phyloP scores from a whole-genome alignment of 768 basidiomycete genomes.

The Boletus reticuloceps region DNA sequence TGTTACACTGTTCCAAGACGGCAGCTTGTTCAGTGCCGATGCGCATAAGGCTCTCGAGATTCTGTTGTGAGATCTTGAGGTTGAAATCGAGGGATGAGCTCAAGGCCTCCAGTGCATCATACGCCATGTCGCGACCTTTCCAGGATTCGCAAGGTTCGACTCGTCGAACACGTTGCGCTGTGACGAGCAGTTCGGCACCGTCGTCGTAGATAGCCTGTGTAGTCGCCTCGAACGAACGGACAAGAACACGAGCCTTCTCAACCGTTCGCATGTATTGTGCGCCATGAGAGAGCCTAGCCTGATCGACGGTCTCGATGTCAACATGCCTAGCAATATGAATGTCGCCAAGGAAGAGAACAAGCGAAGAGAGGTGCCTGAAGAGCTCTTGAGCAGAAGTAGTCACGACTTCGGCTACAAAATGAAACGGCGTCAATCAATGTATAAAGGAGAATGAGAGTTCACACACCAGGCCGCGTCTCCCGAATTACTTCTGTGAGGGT shows the following conservation, averaged over 20 bases:
- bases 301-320: slow-evolving; percentile 45
- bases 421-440: neutral
- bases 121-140: slow-evolving; percentile 20
- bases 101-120: slow-evolving; percentile 31
- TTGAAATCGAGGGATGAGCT: slow-evolving; percentile 33
- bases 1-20: slow-evolving; percentile 37
- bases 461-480: slow-evolving; percentile 20
- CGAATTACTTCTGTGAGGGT: slow-evolving; percentile 19
- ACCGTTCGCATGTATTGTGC: slow-evolving; percentile 40
- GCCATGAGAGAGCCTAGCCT: slow-evolving; percentile 33
- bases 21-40: slow-evolving; percentile 41
- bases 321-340: slow-evolving; percentile 52
- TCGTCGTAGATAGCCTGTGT: slow-evolving; percentile 54
- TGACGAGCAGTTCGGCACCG: slow-evolving; percentile 39
- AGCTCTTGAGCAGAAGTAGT: slow-evolving; percentile 11
- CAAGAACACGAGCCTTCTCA: slow-evolving; percentile 43
- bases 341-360: slow-evolving; percentile 43
- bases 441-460: neutral
- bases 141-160: slow-evolving; percentile 18
- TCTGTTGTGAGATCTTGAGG: slow-evolving; percentile 34
- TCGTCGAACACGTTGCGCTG: slow-evolving; percentile 34
- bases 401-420: slow-evolving; percentile 21
- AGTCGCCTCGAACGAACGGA: slow-evolving; percentile 46
- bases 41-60: slow-evolving; percentile 37
- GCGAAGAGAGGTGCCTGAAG: slow-evolving; percentile 38